Evolutionary conservation across 768 basidiomycete species (phyloP).

Genomic region (Agrocybe pediades): DNA sequence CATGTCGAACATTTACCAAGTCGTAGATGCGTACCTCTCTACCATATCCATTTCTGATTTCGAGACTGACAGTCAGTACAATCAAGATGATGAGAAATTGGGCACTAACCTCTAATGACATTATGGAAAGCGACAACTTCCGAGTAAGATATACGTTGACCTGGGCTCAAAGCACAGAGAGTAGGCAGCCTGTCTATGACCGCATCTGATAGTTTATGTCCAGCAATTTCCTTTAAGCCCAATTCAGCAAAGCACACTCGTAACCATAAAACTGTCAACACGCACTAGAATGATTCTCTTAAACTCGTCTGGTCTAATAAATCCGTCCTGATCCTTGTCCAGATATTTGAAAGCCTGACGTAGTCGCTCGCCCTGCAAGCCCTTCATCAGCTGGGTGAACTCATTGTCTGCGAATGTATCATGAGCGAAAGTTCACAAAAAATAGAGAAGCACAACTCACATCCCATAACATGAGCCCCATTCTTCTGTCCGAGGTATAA

Average conservation of each 20-base stretch:
- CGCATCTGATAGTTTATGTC: conserved; percentile 94
- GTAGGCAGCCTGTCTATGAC: conserved; percentile 93
- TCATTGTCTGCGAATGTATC: conserved; percentile 68
- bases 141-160: conserved; percentile 91
- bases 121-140: conserved; percentile 98
- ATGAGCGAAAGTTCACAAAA: background rate
- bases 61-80: background rate
- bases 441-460: conserved; percentile 48
- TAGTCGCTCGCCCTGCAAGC: conserved; percentile 94
- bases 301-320: conserved; percentile 92
- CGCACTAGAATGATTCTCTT: conserved; percentile 91
- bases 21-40: conserved; percentile 60
- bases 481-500: conserved; percentile 93
- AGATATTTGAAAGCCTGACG: conserved; percentile 95
- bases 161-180: conserved; percentile 85
- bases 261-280: conserved; percentile 6
- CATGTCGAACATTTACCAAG: background rate
- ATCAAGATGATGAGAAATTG: background rate
- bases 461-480: conserved; percentile 88
- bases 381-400: conserved; percentile 99
- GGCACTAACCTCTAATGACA: conserved; percentile 78
- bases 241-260: conserved; percentile 3
- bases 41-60: conserved; percentile 92
- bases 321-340: conserved; percentile 89
- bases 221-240: conserved; percentile 79